phyloP scores from a whole-genome alignment of 2,329 filamentous ascomycete genomes.

The Pseudonectria foliicola region DNA sequence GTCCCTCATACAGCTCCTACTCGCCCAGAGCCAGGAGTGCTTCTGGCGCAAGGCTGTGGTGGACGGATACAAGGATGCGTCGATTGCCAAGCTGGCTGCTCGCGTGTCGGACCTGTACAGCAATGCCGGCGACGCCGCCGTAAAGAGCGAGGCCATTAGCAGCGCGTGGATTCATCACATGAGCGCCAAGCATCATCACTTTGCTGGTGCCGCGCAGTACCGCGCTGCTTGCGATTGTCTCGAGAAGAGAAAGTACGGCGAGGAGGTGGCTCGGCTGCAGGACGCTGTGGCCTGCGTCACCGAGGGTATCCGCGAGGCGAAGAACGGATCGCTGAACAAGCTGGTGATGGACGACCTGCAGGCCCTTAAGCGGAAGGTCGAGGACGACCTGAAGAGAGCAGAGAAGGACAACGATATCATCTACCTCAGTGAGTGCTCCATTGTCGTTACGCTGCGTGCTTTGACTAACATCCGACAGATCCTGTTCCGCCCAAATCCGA shows the following conservation, averaged over 20 bases:
- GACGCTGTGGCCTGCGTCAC: slow-evolving; percentile 79
- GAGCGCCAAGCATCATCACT: slow-evolving; percentile 94
- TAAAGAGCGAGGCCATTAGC: slow-evolving; percentile 83
- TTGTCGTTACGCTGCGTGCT: rapidly evolving
- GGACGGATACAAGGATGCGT: slow-evolving; percentile 85
- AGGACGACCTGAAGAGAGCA: slow-evolving; percentile 82
- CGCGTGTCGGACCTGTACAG: slow-evolving; percentile 87
- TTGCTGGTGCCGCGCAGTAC: slow-evolving; percentile 91
- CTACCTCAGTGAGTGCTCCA: slow-evolving; percentile 60
- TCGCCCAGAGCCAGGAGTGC: slow-evolving; percentile 93
- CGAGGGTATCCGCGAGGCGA: slow-evolving; percentile 78
- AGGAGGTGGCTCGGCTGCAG: slow-evolving; percentile 80
- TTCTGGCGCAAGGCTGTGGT: slow-evolving; percentile 98
- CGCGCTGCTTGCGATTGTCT: slow-evolving; percentile 83
- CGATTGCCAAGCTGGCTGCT: slow-evolving; percentile 84
- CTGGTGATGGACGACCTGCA: slow-evolving; percentile 75
- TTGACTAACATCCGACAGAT: slow-evolving; percentile 37
- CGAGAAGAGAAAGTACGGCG: slow-evolving; percentile 90
- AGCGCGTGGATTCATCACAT: slow-evolving; percentile 98
- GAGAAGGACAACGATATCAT: slow-evolving; percentile 97
- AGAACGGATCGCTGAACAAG: slow-evolving; percentile 68
- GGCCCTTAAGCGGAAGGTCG: slow-evolving; percentile 71
- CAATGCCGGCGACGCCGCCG: slow-evolving; percentile 72
- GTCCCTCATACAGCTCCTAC: slow-evolving; percentile 71
- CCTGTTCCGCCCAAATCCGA: slow-evolving; percentile 84